phyloP scores from a whole-genome alignment of 2,329 filamentous ascomycete species.

The Exophiala oligosperma region DNA sequence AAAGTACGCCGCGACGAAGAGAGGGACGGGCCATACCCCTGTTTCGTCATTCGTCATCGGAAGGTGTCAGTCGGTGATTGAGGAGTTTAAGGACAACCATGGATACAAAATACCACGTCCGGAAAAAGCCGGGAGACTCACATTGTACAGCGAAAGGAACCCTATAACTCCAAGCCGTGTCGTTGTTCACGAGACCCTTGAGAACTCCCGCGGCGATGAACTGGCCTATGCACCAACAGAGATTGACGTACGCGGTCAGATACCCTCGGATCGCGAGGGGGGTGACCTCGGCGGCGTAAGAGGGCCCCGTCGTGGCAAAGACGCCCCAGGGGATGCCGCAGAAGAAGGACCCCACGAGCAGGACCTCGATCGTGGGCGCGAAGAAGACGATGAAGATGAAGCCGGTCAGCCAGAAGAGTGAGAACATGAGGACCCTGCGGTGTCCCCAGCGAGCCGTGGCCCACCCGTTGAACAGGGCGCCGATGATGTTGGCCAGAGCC shows the following conservation, averaged over 20 bases:
- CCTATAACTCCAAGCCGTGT: constrained; percentile 20
- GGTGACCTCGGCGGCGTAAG: constrained; percentile 68
- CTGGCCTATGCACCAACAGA: constrained; percentile 65
- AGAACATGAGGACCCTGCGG: constrained; percentile 49
- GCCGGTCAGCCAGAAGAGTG: constrained; percentile 44
- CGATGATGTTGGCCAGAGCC: constrained; percentile 16
- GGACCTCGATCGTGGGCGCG: constrained; percentile 47
- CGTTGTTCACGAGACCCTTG: constrained; percentile 22
- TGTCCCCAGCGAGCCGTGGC: constrained; percentile 39
- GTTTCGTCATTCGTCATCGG: no score
- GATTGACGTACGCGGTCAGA: constrained; percentile 61
- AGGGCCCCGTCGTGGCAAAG: constrained; percentile 37
- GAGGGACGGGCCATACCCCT: constrained; percentile 27
- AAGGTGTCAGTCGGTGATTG: no score
- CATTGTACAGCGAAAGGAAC: constrained; percentile 31
- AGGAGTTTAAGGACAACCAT: no score
- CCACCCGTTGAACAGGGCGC: constrained; percentile 16
- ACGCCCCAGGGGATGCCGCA: constrained; percentile 40
- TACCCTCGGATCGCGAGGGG: constrained; percentile 59
- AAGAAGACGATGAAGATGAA: constrained; percentile 55
- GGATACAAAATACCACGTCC: no score
- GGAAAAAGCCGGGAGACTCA: no score
- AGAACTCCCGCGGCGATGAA: constrained; percentile 45
- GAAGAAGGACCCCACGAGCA: constrained; percentile 52
- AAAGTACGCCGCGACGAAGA: constrained; percentile 22